phyloP scores from a whole-genome alignment of 768 basidiomycete genomes.

The Suillus cothurnatus region DNA sequence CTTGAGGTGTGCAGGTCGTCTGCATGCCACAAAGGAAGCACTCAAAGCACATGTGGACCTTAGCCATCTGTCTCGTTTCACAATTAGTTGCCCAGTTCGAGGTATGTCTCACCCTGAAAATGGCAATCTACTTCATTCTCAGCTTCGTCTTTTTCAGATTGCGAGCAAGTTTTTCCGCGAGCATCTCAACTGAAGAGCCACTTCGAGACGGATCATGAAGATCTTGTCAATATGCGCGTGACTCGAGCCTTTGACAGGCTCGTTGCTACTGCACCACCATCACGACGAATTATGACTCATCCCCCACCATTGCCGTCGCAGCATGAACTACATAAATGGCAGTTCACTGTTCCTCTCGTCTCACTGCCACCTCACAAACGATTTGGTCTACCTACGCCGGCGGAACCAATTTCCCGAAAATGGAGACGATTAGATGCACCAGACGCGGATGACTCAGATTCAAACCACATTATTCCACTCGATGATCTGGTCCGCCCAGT shows the following conservation, averaged over 20 bases:
- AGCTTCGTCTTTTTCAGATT: constrained; percentile 20
- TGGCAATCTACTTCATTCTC: constrained; percentile 5
- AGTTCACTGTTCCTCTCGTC: neutral
- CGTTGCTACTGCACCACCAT: constrained; percentile 21
- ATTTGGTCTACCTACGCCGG: neutral
- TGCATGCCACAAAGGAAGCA: constrained; percentile 20
- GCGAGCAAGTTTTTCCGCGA: constrained; percentile 27
- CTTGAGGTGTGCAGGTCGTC: constrained; percentile 30
- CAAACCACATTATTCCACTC: constrained; percentile 20
- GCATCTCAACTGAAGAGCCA: constrained; percentile 26
- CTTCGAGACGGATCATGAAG: constrained; percentile 23
- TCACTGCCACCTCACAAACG: neutral
- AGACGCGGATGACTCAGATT: constrained; percentile 20
- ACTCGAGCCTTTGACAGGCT: constrained; percentile 21
- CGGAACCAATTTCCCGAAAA: constrained; percentile 27
- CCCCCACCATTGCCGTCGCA: constrained; percentile 19
- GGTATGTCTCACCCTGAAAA: constrained; percentile 17
- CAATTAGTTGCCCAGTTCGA: constrained; percentile 27
- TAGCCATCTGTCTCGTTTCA: constrained; percentile 32
- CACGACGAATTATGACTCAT: constrained; percentile 1
- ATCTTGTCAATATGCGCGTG: constrained; percentile 20
- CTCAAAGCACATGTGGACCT: constrained; percentile 31
- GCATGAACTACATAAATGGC: neutral
- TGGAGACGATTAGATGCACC: constrained; percentile 34
- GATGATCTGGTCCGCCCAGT: constrained; percentile 21